Percentiles rank a stretch among this genome's conserved stretches.
phyloP scores from a whole-genome alignment of 164 flowering plant genomes.

The Chimonanthus salicifolius region DNA sequence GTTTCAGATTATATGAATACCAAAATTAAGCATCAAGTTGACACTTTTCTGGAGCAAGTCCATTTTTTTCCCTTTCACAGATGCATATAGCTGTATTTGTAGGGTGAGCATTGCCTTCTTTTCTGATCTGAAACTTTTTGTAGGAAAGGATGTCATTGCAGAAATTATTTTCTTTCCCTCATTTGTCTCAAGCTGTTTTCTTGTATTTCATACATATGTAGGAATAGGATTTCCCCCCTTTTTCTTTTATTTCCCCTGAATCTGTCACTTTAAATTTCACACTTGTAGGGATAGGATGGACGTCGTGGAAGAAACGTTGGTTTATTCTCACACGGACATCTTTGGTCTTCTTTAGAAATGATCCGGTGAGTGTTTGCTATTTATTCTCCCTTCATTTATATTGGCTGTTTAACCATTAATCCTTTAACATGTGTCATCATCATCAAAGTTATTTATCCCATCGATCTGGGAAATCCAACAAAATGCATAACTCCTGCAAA shows the following conservation, averaged over 20 bases:
- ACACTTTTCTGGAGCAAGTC: not conserved
- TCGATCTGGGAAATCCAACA: too few species aligned
- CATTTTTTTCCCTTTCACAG: not conserved
- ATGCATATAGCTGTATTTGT: not conserved
- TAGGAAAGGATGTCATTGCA: not conserved
- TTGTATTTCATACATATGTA: conserved; percentile 11
- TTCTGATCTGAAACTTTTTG: not conserved
- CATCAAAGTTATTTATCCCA: too few species aligned
- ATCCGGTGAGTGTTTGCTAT: too few species aligned
- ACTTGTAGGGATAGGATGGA: too few species aligned
- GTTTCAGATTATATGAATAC: not conserved
- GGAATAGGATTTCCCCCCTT: conserved; percentile 56
- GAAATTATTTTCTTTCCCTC: not conserved
- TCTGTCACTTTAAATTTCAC: not conserved
- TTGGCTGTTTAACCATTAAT: too few species aligned
- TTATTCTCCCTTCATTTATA: too few species aligned
- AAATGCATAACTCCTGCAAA: too few species aligned
- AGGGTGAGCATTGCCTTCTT: not conserved
- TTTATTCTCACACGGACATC: too few species aligned
- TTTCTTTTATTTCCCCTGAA: too few species aligned
- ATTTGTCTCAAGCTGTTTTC: not conserved
- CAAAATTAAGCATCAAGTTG: not conserved
- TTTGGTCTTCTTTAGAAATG: too few species aligned
- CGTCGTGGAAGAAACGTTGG: too few species aligned
- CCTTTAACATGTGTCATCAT: too few species aligned